Evolutionary conservation across 306 rosid species (phyloP).

Genomic region (Quercus gilva): DNA sequence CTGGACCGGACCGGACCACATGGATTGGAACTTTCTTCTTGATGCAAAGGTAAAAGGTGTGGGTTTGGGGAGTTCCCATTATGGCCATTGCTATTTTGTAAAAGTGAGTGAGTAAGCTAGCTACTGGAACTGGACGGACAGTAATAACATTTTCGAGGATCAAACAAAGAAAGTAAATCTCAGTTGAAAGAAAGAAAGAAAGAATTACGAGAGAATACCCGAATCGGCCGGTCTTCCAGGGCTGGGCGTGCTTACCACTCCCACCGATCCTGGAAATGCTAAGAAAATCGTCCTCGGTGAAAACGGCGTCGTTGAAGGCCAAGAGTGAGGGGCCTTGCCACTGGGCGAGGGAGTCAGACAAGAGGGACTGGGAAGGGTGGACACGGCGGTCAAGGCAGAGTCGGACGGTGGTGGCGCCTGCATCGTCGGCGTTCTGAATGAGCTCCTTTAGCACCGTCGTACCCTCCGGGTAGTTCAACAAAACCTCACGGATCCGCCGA

Average conservation of each 20-base stretch:
- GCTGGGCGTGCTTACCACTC: conserved; percentile 78
- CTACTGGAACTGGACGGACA: no score
- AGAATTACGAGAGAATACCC: conserved; percentile 45
- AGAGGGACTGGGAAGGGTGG: conserved; percentile 54
- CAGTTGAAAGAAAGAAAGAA: no score
- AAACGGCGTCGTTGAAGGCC: conserved; percentile 83
- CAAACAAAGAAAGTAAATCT: no score
- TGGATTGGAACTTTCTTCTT: no score
- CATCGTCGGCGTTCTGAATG: conserved; percentile 96
- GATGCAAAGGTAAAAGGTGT: no score
- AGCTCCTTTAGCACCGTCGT: conserved; percentile 94
- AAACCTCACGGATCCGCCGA: conserved; percentile 94
- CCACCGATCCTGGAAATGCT: conserved; percentile 96
- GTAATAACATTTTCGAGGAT: no score
- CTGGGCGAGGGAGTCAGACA: conserved; percentile 62
- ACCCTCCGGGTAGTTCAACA: conserved; percentile 93
- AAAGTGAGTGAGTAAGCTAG: no score
- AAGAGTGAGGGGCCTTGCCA: conserved; percentile 93
- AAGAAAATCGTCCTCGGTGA: conserved; percentile 83
- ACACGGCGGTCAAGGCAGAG: conserved; percentile 81
- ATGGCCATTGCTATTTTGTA: no score
- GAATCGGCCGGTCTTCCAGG: conserved; percentile 91
- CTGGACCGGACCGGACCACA: no score
- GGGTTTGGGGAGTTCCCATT: no score
- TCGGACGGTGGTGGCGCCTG: conserved; percentile 85